phyloP scores from a whole-genome alignment of 2,329 filamentous ascomycete genomes.

The Cytospora mali region DNA sequence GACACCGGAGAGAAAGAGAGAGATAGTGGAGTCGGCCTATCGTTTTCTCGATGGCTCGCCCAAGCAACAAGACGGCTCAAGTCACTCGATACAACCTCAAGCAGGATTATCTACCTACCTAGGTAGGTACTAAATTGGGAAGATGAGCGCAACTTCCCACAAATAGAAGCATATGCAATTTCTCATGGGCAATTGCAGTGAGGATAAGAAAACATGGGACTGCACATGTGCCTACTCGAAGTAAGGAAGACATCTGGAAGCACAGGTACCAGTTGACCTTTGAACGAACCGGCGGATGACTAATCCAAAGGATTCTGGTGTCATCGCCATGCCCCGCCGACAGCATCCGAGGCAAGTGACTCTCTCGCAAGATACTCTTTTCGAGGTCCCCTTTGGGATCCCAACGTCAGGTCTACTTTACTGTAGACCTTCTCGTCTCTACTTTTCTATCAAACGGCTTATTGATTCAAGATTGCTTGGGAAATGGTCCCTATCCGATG shows the following conservation, averaged over 20 bases:
- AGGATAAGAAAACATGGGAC: not conserved
- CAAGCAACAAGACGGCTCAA: not conserved
- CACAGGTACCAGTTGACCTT: too few relatives aligned
- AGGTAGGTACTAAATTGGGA: not conserved
- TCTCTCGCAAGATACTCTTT: constrained; percentile 6
- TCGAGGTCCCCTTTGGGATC: constrained; percentile 20
- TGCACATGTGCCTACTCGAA: too few relatives aligned
- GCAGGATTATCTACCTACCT: not conserved
- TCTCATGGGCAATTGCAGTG: not conserved
- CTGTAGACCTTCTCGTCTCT: constrained; percentile 15
- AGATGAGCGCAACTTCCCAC: not conserved
- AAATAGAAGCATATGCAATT: not conserved
- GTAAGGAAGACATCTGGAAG: too few relatives aligned
- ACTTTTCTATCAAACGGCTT: not conserved
- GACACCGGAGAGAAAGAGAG: not conserved
- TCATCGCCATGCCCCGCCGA: constrained; percentile 15
- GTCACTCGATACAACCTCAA: not conserved
- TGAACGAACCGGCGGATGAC: constrained; percentile 12
- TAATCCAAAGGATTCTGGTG: constrained; percentile 4
- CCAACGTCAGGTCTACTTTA: constrained; percentile 20
- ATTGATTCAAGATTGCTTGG: not conserved
- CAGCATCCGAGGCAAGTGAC: not conserved
- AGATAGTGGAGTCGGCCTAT: not conserved
- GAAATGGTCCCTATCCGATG: not conserved
- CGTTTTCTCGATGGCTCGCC: not conserved